Base-by-base conservation (phyloP, 768 basidiomycete genomes). In the Lentinula aciculospora region DNA sequence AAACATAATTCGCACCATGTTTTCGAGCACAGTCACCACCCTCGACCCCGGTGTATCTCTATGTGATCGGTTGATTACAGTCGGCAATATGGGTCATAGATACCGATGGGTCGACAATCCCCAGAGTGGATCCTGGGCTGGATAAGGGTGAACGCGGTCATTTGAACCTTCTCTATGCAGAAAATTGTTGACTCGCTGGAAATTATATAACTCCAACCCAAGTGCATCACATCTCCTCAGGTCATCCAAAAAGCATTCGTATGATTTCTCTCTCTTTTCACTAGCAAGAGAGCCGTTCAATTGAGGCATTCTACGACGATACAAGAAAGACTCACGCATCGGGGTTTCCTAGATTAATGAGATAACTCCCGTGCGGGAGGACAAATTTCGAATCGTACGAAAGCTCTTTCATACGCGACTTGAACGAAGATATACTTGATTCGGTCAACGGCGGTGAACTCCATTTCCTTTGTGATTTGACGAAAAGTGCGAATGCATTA, bases 391-490 rank as follows among this genome's bases (percentile, higher is more conserved):
- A 70, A 0, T 79, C 71, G 66, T 93, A 93, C 1, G 81, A 81
- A 59, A 85, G 80, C 31, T 77, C 75, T 55, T 72, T 64, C 81
- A 92, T 77, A 25, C 83, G 76, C 32, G 71, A 68, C 65, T 83
- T 86, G 71, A 92, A 93, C 31, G 73, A 61, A 2, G 69, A 56
- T 8, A 92, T 76, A 0, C 79, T 83, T 12, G 76, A 69, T 0
- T 76, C 68, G 10, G 76, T 77, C 1, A 92, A 74, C 2, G 82
- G 71, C 3, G 85, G 81, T 3, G 86, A 84, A 9, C 70, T 74
- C 93, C 93, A 95, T 69, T 86, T 88, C 21, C 89, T 76, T 63
- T 94, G 92, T 0, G 86, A 88, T 69, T 94, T 95, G 39, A 93
- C 69, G 64, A 94, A 94, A 8, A 94, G 74, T 0, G 89, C 91